These are phyloP conservation scores for Bauhinia variegata DNA, from an alignment of 306 rosid species.

Conservation along the genomic window DNA sequence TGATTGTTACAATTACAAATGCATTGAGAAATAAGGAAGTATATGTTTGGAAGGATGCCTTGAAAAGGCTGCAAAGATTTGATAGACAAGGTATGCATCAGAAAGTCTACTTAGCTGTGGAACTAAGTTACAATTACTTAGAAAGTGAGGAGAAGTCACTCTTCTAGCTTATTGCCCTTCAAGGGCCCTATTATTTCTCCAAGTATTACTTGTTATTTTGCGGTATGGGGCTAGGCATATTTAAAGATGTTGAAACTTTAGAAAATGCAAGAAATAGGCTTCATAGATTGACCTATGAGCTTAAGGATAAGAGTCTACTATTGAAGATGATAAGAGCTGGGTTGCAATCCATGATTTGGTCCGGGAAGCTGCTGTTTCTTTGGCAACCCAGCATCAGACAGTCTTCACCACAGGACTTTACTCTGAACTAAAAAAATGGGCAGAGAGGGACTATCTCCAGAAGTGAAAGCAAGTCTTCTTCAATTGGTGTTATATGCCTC, in stretches of 20 bases:
- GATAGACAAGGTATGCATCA: background rate
- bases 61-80: background rate
- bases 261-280: no score
- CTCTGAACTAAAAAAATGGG: background rate
- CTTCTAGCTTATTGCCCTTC: background rate
- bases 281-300: background rate
- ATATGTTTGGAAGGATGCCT: background rate
- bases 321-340: background rate
- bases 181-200: background rate
- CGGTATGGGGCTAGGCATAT: background rate
- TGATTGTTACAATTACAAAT: background rate
- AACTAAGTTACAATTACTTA: no score
- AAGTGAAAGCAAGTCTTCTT: background rate
- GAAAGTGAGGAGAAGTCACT: no score
- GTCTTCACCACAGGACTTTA: no score
- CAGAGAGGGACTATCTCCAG: background rate
- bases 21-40: background rate
- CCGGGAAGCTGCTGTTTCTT: background rate
- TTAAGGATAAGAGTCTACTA: constrained; percentile 1
- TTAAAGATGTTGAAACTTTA: background rate
- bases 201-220: background rate
- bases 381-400: background rate
- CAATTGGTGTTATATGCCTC: rapidly evolving
- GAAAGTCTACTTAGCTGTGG: no score
- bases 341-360: constrained; percentile 23